phyloP scores from a whole-genome alignment of 441 rosid species.

The Eugenia klotzschiana region DNA sequence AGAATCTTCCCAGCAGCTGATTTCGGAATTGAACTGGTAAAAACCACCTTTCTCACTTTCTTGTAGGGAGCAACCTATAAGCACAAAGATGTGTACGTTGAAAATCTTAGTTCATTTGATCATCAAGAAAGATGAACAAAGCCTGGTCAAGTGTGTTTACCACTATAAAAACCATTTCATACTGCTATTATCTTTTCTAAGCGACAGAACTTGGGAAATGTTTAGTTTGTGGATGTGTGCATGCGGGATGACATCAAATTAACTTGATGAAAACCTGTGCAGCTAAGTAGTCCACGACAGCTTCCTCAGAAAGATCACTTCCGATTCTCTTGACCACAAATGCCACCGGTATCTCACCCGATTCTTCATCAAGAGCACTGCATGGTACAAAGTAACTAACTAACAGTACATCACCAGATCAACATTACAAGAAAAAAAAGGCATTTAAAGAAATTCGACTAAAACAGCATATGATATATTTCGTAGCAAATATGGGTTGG shows the following conservation, averaged over 20 bases:
- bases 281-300: slow-evolving; percentile 43
- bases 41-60: slow-evolving; percentile 68
- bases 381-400: not conserved
- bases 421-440: not conserved
- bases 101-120: not conserved
- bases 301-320: slow-evolving; percentile 32
- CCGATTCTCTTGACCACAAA: slow-evolving; percentile 52
- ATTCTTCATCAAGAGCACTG: slow-evolving; percentile 36
- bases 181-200: not conserved
- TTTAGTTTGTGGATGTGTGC: not conserved
- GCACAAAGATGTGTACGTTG: not conserved
- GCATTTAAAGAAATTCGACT: not conserved
- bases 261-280: slow-evolving; percentile 29
- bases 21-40: slow-evolving; percentile 47
- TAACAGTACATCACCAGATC: not conserved
- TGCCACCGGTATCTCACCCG: slow-evolving; percentile 77
- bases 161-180: not conserved
- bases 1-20: slow-evolving; percentile 83
- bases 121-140: not conserved
- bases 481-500: not conserved
- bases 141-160: not conserved
- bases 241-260: not conserved
- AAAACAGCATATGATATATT: not conserved
- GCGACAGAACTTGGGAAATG: not conserved
- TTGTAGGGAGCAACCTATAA: slow-evolving; percentile 67